Base-by-base conservation (phyloP, 352 stramenopile species). In the Phytopythium kandeliae region DNA sequence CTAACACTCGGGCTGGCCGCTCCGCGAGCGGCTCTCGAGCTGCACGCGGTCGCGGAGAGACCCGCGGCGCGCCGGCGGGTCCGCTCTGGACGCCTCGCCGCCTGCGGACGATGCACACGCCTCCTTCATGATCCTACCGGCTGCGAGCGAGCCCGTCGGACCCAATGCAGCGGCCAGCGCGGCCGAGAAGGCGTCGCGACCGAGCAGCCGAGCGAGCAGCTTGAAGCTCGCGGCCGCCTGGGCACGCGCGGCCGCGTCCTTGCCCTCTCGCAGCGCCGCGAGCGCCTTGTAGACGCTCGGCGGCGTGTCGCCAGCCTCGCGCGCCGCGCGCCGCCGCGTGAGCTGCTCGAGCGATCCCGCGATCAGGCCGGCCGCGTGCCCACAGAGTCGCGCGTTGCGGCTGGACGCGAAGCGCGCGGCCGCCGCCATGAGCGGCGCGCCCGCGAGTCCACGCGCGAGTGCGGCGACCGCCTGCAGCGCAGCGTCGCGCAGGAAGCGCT, bases 401-500 rank as follows among this genome's bases (percentile, higher is more conserved):
- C 58, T 88, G 41, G 47, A 53, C 1, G 78, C 75, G 46, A 81
- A 87, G 13, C 48, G 43, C 2, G 77, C 56, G 21, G 53, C 62
- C 6, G 58, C 60, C 4, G 43, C 60, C 48, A 89, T 57, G 26
- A 89, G 69, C 21, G 61, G 57, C 11, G 63, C 53, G 0, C 68
- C 74, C 15, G 75, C 67, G 10, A 85, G 55, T 28, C 76, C 67
- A 4, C 34, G 21, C 17, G 70, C 62, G 13, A 87, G 54, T 13
- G 83, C 59, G 22, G 73, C 41, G 2, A 77, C 48, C 34, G 74
- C 69, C 26, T 60, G 56, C 9, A 58, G 33, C 10, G 80, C 78
- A 0, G 75, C 69, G 50, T 91, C 80, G 1, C 80, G 73, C 7
- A 91, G 50, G 36, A 91, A 89, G 17, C 69, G 68, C 54, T 91